Evolutionary conservation across 306 rosid species (phyloP), one percentile per base, ranked within the genome.

Genomic region (Arachis hypogaea): DNA sequence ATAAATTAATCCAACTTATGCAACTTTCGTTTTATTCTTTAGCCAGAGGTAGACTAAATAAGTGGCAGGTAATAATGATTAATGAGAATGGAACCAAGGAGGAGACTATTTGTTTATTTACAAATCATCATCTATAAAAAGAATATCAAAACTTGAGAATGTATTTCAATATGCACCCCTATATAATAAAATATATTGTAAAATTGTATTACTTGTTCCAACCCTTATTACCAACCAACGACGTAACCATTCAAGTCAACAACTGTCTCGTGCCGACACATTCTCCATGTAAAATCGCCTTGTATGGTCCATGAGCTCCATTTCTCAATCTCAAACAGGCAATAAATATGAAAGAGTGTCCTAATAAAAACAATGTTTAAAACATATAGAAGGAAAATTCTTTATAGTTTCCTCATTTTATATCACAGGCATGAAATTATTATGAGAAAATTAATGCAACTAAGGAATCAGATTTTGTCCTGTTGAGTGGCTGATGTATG

Each of bases 211-310:
- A 33, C 38, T 33, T 33, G 38, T 33, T 4, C 38, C 38, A 33
- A 33, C 38, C 4, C 38, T 33, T 33, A 33, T 33, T 33, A 33
- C 38, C 38, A 33, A 33, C 38, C 38, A 33, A 33, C 4, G 38
- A 33, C 4, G 38, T 33, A 33, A 33, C 4, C 38, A 76, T 81
- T 46, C 66, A 71, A 76, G 65, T 80, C 84, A 75, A 69, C 77
- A 29, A 64, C 30, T 71, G 43, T 59, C 59, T 75, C 4, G n/a
- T 81, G 78, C 72, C 61, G 77, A 76, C 75, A 76, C 81, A 65
- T 81, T 65, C 69, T 75, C 28, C 62, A 72, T 50, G 40, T 66
- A 68, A 16, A 68, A 16, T 29, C 28, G 29, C 46, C 38, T 58
- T 67, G 58, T 54, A 8, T 28, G 49, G 29, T 45, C 58, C 67